Base-by-base conservation (phyloP, 1,284 basidiomycete genomes). In the Flammula alnicola region DNA sequence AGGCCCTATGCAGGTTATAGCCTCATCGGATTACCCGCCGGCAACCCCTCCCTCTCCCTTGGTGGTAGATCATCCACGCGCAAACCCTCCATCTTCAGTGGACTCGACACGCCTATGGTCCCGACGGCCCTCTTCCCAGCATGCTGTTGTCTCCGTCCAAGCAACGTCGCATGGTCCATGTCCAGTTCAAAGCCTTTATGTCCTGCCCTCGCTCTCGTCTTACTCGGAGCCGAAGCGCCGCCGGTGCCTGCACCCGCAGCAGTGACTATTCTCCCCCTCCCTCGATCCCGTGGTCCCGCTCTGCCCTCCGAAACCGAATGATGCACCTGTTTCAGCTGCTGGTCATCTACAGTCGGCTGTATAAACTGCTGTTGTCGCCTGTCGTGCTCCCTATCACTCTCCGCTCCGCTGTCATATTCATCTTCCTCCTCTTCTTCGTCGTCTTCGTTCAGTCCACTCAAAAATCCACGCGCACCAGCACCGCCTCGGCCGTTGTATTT, bases 361-460 rank as follows among this genome's bases (percentile, higher is more conserved):
- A 17, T 11, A 12, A 37, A 12, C 5, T 40, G 37, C 12, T 40
- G 39, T 29, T 44, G 47, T 12, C 27, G 29, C 6, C 29, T 29
- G 6, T 17, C 51, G 71, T 78, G 44, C 57, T 76, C 79, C 63
- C 73, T 82, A 54, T 70, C 76, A 10, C 26, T 26, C 3, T 42
- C 29, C 11, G 14, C 25, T 49, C 70, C 73, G 5, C 75, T 76
- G 39, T 77, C 73, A 17, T 74, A 75, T 22, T 76, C 66, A 16
- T 66, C 71, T 4, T 78, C 75, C 8, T 79, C 77, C 16, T 83
- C 81, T 9, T 56, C 58, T 27, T 59, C 54, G 5, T 95, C 94
- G 56, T 95, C 94, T 65, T 98, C 95, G 70, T 98, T 98, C 57
- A 99, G 80, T 12, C 90, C 91, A 16, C 79, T 78, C 20, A 98